Percentiles rank a stretch among this genome's conserved stretches.
These are phyloP conservation scores for Starmerella gropengiesseri DNA, from an alignment of 805 yeast genomes.

Conservation along the genomic window DNA sequence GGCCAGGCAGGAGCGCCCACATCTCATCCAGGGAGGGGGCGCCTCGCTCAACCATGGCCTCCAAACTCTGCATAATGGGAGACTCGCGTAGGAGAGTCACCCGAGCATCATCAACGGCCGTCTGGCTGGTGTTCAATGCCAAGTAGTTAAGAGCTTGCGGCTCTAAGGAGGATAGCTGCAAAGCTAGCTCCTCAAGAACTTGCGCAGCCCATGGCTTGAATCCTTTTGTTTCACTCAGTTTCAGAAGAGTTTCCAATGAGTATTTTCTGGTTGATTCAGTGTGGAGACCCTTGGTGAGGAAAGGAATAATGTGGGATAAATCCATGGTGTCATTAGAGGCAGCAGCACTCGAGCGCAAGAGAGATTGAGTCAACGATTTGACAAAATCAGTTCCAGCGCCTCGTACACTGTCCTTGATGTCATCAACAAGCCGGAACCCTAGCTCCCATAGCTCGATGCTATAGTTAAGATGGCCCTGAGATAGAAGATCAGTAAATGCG, in stretches of 20 bases:
- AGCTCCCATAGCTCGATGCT: slow-evolving; percentile 63
- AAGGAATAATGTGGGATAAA: slow-evolving; percentile 13
- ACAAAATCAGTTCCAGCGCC: slow-evolving; percentile 65
- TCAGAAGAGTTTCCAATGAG: slow-evolving; percentile 66
- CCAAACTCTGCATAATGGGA: slow-evolving; percentile 83
- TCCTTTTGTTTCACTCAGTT: slow-evolving; percentile 49
- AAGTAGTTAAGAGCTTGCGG: slow-evolving; percentile 83
- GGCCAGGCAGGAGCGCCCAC: slow-evolving; percentile 33
- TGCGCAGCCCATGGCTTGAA: slow-evolving; percentile 54
- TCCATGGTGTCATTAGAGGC: background rate
- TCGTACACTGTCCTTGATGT: slow-evolving; percentile 86
- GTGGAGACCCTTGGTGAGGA: slow-evolving; percentile 9
- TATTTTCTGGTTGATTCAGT: slow-evolving; percentile 32
- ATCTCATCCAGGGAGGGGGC: slow-evolving; percentile 25
- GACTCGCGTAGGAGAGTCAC: slow-evolving; percentile 63
- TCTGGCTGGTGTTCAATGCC: slow-evolving; percentile 55
- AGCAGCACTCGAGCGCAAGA: slow-evolving; percentile 8
- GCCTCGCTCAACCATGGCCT: slow-evolving; percentile 49
- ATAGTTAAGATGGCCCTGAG: slow-evolving; percentile 13
- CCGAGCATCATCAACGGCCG: slow-evolving; percentile 58
- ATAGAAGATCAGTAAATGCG: slow-evolving; percentile 60
- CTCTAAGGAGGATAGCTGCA: slow-evolving; percentile 74
- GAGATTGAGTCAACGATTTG: slow-evolving; percentile 31
- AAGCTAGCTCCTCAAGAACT: slow-evolving; percentile 56
- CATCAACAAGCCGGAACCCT: slow-evolving; percentile 85